phyloP scores from a whole-genome alignment of 371 early-diverging fungal genomes.

The Rhizopus stolonifer region DNA sequence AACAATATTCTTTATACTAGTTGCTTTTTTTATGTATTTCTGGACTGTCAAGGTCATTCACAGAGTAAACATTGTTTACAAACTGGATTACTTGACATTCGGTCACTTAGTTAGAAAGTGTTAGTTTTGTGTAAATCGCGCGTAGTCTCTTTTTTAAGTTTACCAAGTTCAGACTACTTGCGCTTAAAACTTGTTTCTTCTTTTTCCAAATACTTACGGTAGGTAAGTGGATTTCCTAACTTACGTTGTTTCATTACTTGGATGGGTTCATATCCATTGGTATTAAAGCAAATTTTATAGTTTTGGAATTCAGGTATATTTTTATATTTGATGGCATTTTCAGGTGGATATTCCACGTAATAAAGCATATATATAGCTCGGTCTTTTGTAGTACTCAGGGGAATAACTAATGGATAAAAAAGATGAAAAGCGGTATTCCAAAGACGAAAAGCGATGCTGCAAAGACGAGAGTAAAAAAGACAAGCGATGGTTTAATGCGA shows the following conservation, averaged over 20 bases:
- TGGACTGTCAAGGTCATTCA: conserved; percentile 6
- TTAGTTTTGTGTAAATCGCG: conserved; percentile 11
- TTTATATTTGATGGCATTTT: conserved; percentile 13
- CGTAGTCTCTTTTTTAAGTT: conserved; percentile 10
- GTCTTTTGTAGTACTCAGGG: conserved; percentile 2
- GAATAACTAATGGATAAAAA: conserved; percentile 2
- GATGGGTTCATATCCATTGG: conserved; percentile 7
- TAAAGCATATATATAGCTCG: conserved; percentile 16
- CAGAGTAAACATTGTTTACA: conserved; percentile 9
- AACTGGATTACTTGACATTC: conserved; percentile 9
- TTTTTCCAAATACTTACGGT: conserved; percentile 12
- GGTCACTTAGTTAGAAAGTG: conserved; percentile 9
- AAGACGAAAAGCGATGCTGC: background rate
- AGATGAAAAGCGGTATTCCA: background rate
- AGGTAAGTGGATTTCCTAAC: conserved; percentile 8
- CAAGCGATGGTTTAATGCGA: too few relatives aligned
- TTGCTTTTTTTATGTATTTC: conserved; percentile 11
- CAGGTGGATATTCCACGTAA: conserved; percentile 12
- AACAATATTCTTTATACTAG: conserved; percentile 13
- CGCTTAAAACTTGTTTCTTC: conserved; percentile 9
- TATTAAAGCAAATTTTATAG: conserved; percentile 16
- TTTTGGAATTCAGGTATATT: conserved; percentile 9
- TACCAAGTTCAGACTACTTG: conserved; percentile 13
- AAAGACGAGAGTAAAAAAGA: too few relatives aligned
- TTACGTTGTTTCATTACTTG: conserved; percentile 11